A percentile compares a stretch with the other conserved stretches of the same genome.
These are phyloP conservation scores for Flaveria sonorensis DNA, from an alignment of 129 eudicot genomes.

Conservation along the genomic window DNA sequence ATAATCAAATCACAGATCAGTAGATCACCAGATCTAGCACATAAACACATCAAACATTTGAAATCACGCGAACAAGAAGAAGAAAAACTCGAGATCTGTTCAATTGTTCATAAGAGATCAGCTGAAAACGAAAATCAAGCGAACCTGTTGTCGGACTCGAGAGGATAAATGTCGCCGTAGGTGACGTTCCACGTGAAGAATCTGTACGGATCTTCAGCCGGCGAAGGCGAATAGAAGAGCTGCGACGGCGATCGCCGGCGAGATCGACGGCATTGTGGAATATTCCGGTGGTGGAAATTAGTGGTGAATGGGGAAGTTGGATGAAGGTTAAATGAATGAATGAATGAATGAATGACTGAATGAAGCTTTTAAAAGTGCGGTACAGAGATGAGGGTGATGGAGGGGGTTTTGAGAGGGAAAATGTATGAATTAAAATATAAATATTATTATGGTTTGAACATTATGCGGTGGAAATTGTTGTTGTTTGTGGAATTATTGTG, in stretches of 20 bases:
- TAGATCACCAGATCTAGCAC: background rate
- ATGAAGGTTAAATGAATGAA: background rate
- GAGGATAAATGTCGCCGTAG: conserved; percentile 85
- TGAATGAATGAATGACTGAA: conserved; percentile 17
- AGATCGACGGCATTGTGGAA: conserved; percentile 42
- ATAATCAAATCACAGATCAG: background rate
- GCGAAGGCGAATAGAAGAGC: conserved; percentile 33
- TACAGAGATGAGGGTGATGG: conserved; percentile 33
- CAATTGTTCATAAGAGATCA: background rate
- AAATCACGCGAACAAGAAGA: background rate
- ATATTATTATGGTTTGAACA: background rate
- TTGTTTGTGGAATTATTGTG: conserved; percentile 12
- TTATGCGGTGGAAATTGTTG: conserved; percentile 32
- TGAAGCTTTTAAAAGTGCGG: conserved; percentile 54
- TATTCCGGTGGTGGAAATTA: background rate
- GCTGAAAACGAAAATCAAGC: background rate
- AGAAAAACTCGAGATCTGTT: conserved; percentile 3
- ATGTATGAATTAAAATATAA: conserved; percentile 24
- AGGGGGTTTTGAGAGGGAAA: conserved; percentile 42
- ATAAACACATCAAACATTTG: background rate
- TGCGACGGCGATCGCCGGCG: conserved; percentile 38
- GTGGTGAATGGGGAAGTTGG: conserved; percentile 9
- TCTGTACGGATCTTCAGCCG: conserved; percentile 80
- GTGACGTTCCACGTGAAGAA: conserved; percentile 89
- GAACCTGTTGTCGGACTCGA: conserved; percentile 80